Percentiles rank a stretch among this genome's conserved stretches.
phyloP scores from a whole-genome alignment of 495 filamentous ascomycete genomes.

The Annulohypoxylon moriforme region DNA sequence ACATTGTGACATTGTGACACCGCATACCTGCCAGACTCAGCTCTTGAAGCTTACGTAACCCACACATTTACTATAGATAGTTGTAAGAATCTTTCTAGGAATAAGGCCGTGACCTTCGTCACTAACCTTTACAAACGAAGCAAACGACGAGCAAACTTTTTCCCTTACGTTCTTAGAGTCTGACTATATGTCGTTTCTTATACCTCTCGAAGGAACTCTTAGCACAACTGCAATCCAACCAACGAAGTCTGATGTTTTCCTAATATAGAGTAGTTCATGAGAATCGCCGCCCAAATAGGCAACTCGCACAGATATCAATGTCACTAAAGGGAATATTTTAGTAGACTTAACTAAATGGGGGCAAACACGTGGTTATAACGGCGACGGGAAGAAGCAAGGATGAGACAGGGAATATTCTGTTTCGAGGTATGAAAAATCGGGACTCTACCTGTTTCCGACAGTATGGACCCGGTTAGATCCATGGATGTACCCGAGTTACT shows the following conservation, averaged over 20 bases:
- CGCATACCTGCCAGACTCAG: not conserved
- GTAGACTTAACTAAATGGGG: not conserved
- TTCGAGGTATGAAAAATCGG: not conserved
- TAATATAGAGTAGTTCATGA: not conserved
- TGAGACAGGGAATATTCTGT: not conserved
- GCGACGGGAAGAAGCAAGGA: slow-evolving; percentile 8
- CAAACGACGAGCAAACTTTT: not conserved
- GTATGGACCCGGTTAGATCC: slow-evolving; percentile 9
- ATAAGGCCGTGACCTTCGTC: not conserved
- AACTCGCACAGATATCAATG: not conserved
- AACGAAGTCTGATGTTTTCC: not conserved
- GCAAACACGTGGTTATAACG: slow-evolving; percentile 1
- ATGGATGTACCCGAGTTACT: slow-evolving; percentile 8
- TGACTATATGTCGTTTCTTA: not conserved
- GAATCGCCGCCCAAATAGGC: not conserved
- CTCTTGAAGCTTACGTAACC: not conserved
- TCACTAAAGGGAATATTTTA: not conserved
- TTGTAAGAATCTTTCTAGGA: not conserved
- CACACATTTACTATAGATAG: not conserved
- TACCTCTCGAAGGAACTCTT: not conserved
- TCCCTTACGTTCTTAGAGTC: not conserved
- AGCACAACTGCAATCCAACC: not conserved
- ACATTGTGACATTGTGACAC: not conserved
- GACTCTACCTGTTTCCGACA: slow-evolving; percentile 5
- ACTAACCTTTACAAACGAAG: too few species aligned